Evolutionary conservation across 805 yeast genomes (phyloP).

Genomic region (Kazachstania bromeliacearum): DNA sequence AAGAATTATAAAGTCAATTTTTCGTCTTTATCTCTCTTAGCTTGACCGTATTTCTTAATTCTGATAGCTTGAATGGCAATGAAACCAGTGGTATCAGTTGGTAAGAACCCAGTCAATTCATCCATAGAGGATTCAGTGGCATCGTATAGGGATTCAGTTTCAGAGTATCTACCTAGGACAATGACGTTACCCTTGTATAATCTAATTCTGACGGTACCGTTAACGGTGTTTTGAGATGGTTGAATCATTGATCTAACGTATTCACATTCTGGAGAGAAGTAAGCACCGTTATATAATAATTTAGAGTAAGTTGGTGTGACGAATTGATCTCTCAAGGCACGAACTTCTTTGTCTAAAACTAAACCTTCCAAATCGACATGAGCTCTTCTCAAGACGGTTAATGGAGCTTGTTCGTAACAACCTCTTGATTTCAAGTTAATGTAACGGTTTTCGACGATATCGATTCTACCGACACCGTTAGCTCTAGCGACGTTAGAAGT

Average conservation of each 20-base stretch:
- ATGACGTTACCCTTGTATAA: constrained; percentile 83
- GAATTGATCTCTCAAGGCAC: constrained; percentile 91
- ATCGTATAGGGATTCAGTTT: constrained; percentile 93
- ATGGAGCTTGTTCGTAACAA: constrained; percentile 98
- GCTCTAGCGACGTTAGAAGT: constrained; percentile 96
- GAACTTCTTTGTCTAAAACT: constrained; percentile 93
- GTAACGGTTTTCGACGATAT: constrained; percentile 97
- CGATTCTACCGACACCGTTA: constrained; percentile 99
- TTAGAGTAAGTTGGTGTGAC: constrained; percentile 89
- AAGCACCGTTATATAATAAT: constrained; percentile 91
- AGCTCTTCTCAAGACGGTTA: constrained; percentile 84
- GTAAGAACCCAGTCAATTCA: constrained; percentile 95
- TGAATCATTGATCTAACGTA: constrained; percentile 86
- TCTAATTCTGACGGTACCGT: constrained; percentile 91
- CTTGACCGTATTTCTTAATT: constrained; percentile 95
- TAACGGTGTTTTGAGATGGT: constrained; percentile 91
- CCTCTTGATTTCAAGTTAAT: constrained; percentile 99
- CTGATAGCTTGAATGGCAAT: constrained; percentile 97
- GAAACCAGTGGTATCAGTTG: constrained; percentile 94
- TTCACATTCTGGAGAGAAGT: constrained; percentile 97
- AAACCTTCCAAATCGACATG: constrained; percentile 97
- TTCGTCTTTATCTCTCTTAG: constrained; percentile 74
- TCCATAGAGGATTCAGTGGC: constrained; percentile 99
- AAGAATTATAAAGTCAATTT: constrained; percentile 28
- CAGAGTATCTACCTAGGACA: constrained; percentile 88